These are phyloP conservation scores for Geoglossum glabrum DNA, from an alignment of 495 filamentous ascomycete species.

Conservation along the genomic window DNA sequence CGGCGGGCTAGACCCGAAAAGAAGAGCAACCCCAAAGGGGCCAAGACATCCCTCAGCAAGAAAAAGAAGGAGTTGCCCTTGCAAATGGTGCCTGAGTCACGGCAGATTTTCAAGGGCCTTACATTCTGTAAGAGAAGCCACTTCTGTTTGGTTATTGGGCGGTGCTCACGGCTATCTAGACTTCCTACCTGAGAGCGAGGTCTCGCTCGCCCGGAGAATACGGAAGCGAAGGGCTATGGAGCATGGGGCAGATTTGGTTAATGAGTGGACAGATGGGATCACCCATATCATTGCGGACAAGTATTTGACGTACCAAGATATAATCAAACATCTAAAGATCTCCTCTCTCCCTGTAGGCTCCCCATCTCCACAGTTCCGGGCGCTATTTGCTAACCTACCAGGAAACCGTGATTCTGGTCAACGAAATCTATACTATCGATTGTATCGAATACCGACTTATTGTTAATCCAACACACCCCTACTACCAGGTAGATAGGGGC, in stretches of 20 bases:
- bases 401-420: constrained; percentile 38
- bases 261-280: constrained; percentile 28
- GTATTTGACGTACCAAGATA: constrained; percentile 37
- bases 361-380: constrained; percentile 7
- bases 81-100: not conserved
- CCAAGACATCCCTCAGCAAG: not conserved
- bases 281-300: constrained; percentile 68
- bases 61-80: not conserved
- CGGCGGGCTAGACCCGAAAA: not conserved
- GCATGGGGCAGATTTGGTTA: constrained; percentile 50
- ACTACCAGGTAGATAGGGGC: constrained; percentile 36
- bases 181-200: constrained; percentile 67
- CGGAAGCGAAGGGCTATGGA: constrained; percentile 58
- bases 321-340: constrained; percentile 38
- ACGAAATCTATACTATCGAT: constrained; percentile 60
- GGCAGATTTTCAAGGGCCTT: not conserved
- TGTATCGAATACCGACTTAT: constrained; percentile 44
- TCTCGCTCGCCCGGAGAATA: constrained; percentile 39
- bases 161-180: constrained; percentile 13
- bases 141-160: not conserved
- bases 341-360: constrained; percentile 26
- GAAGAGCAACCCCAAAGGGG: not conserved
- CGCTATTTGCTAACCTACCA: constrained; percentile 11
- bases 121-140: not conserved
- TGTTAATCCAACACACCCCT: constrained; percentile 33